Evolutionary conservation across 305 asterid species (phyloP).

Genomic region (Fraxinus dipetala): DNA sequence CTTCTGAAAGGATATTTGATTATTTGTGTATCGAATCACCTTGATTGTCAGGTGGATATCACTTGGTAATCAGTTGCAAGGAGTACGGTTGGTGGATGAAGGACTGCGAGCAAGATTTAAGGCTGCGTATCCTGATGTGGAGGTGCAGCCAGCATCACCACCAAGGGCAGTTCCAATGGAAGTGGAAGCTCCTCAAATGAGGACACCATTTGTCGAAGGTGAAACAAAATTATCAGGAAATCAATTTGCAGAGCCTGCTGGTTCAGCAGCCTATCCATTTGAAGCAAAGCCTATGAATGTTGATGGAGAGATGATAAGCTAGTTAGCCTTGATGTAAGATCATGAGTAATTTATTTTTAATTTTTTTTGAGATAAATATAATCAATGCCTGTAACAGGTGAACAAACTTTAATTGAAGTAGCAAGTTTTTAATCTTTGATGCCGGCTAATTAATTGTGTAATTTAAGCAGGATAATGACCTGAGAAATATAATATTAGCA

Average conservation of each 20-base stretch:
- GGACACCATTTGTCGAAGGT: slow-evolving; percentile 40
- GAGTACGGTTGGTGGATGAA: slow-evolving; percentile 82
- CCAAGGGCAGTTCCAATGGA: slow-evolving; percentile 80
- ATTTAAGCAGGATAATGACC: not conserved
- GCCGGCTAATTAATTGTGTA: not conserved
- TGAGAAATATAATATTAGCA: not conserved
- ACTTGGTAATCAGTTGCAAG: slow-evolving; percentile 92
- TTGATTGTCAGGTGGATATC: slow-evolving; percentile 75
- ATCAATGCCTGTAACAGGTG: not conserved
- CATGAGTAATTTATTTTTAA: not conserved
- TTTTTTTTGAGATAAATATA: not conserved
- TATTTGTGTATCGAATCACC: not conserved
- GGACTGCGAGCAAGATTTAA: slow-evolving; percentile 91
- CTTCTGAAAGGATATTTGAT: not conserved
- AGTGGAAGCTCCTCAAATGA: slow-evolving; percentile 50
- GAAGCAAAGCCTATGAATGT: slow-evolving; percentile 36
- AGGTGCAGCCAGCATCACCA: slow-evolving; percentile 92
- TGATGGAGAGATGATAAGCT: slow-evolving; percentile 45
- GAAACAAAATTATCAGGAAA: slow-evolving; percentile 35
- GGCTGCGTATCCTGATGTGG: slow-evolving; percentile 96
- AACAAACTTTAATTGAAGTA: not conserved
- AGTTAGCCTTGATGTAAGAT: not conserved
- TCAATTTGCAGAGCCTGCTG: slow-evolving; percentile 33
- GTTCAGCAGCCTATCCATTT: slow-evolving; percentile 29
- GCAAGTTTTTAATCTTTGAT: not conserved